phyloP scores from a whole-genome alignment of 441 rosid genomes.

The Eutrema salsugineum region DNA sequence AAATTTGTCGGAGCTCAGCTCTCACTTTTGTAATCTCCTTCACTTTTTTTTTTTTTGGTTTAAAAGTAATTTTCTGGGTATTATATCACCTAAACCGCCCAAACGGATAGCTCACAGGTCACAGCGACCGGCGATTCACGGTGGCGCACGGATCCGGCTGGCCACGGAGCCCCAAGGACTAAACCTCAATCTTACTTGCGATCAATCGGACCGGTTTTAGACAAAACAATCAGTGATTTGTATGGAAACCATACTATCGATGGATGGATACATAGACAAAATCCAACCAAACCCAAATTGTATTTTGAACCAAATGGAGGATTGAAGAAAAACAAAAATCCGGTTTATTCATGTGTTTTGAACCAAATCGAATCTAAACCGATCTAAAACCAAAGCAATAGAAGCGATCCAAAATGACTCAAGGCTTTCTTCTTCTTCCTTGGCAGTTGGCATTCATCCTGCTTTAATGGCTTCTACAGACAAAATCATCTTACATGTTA shows the following conservation, averaged over 20 bases:
- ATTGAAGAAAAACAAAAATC: background rate
- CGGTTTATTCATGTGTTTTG: background rate
- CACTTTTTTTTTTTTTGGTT: background rate
- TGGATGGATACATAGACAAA: no score
- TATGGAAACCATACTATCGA: no score
- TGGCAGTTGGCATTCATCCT: background rate
- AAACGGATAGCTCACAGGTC: background rate
- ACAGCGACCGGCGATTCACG: background rate
- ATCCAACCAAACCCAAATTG: background rate
- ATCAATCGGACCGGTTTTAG: background rate
- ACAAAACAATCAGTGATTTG: background rate
- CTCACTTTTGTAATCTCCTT: background rate
- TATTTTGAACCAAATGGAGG: background rate
- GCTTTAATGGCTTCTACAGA: constrained; percentile 23
- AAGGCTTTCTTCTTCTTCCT: background rate
- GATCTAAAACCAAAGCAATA: background rate
- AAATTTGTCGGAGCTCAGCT: background rate
- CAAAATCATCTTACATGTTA: constrained; percentile 10
- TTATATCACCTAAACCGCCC: background rate
- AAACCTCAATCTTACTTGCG: background rate
- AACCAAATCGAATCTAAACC: constrained; percentile 1
- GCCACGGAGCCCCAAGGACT: background rate
- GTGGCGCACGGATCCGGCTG: background rate
- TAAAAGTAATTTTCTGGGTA: background rate
- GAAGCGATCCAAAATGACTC: background rate